Percentiles rank a stretch among this genome's conserved stretches.
phyloP scores from a whole-genome alignment of 2,329 filamentous ascomycete species.

The Colletotrichum theobromicola region DNA sequence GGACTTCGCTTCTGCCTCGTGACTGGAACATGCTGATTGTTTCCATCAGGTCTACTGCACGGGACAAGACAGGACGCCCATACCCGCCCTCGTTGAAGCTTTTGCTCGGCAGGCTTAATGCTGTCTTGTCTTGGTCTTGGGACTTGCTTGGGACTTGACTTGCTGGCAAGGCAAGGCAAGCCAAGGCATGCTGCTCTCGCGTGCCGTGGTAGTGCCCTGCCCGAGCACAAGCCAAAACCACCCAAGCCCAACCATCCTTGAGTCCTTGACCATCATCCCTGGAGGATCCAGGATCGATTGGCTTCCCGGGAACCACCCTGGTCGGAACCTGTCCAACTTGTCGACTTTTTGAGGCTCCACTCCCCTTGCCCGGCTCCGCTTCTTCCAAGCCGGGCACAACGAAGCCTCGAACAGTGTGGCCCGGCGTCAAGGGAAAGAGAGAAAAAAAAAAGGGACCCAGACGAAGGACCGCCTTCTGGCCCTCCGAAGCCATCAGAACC shows the following conservation, averaged over 20 bases:
- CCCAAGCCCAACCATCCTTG: neutral
- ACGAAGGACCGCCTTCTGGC: neutral
- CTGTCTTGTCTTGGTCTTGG: too few species aligned
- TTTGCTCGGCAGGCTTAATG: neutral
- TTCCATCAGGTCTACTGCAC: neutral
- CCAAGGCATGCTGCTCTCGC: neutral
- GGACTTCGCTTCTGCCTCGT: neutral
- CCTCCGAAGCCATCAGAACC: neutral
- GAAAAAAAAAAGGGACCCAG: neutral
- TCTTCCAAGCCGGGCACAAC: neutral
- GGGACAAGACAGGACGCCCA: too few species aligned
- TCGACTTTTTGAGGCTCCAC: neutral
- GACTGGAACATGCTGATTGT: neutral
- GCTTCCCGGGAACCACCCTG: slow-evolving; percentile 8
- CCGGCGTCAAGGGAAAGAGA: neutral
- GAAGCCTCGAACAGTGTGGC: neutral
- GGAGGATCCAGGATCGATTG: slow-evolving; percentile 14
- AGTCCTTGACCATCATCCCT: neutral
- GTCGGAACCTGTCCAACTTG: neutral
- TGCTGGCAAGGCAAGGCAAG: too few species aligned
- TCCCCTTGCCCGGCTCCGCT: neutral
- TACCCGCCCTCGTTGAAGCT: neutral
- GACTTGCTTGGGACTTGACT: too few species aligned
- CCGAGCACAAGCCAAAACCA: neutral
- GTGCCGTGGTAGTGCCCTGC: too few species aligned